phyloP scores from a whole-genome alignment of 139 green algal species.

The Gonium pectorale region DNA sequence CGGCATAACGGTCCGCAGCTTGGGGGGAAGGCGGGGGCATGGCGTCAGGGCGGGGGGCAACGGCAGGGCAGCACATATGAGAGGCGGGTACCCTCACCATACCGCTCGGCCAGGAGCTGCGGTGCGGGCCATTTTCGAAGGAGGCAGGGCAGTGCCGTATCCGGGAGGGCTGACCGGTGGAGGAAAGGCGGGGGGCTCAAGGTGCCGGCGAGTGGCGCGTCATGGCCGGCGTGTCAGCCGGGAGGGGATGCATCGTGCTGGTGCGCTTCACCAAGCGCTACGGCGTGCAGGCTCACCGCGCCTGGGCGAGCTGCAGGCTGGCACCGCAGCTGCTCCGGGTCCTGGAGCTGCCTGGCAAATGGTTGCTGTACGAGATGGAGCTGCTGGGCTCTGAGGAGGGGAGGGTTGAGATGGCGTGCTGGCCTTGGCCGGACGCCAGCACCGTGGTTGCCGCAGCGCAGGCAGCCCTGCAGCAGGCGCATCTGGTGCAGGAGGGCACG shows the following conservation, averaged over 20 bases:
- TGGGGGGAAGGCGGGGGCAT: no score
- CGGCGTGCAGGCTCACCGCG: background rate
- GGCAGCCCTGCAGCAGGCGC: background rate
- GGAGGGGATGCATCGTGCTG: background rate
- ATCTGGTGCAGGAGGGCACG: background rate
- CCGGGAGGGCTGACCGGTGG: no score
- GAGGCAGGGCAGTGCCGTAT: no score
- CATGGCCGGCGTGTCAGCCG: background rate
- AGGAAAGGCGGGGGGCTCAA: no score
- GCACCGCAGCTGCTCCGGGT: background rate
- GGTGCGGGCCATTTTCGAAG: no score
- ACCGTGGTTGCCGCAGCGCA: background rate
- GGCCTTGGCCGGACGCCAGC: background rate
- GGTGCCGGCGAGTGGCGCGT: no score
- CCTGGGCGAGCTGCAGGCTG: background rate
- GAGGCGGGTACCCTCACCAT: no score
- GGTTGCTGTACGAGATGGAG: conserved; percentile 3
- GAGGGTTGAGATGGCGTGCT: background rate
- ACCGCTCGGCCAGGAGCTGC: no score
- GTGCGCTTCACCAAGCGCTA: background rate
- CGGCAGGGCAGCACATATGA: no score
- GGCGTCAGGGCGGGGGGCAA: no score
- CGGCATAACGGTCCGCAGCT: no score
- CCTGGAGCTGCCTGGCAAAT: background rate
- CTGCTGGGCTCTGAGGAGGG: background rate